Conservation (phyloP, 2,329 filamentous ascomycete species). For the Ceratocystis albifundus region DNA sequence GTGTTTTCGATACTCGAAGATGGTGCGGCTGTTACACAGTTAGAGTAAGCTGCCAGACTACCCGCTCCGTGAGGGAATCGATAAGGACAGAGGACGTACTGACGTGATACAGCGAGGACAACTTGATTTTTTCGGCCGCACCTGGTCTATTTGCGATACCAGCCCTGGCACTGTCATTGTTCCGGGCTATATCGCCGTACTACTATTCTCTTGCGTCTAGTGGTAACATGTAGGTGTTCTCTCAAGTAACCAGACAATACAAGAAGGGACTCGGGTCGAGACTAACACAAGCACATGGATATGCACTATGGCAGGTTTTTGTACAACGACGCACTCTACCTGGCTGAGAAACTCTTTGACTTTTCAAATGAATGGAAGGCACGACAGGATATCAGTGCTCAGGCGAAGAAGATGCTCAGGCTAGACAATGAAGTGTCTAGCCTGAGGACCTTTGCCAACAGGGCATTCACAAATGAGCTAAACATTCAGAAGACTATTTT, state of each 20-base stretch:
- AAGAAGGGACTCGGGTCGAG: background rate
- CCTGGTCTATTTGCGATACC: constrained; percentile 60
- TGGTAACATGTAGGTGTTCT: constrained; percentile 50
- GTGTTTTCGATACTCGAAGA: constrained; percentile 51
- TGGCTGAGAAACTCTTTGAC: constrained; percentile 45
- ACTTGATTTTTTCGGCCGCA: constrained; percentile 55
- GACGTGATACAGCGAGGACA: constrained; percentile 31
- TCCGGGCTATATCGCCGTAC: constrained; percentile 62
- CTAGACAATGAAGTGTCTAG: constrained; percentile 50
- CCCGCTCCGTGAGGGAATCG: too few relatives aligned
- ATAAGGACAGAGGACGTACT: background rate
- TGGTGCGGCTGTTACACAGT: constrained; percentile 46
- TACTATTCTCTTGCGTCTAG: constrained; percentile 54
- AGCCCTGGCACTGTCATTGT: constrained; percentile 63
- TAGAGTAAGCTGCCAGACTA: constrained; percentile 32
- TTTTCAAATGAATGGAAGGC: constrained; percentile 42
- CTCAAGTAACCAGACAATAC: background rate
- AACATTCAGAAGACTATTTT: constrained; percentile 48
- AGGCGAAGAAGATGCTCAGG: constrained; percentile 44
- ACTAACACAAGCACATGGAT: background rate
- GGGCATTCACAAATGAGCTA: constrained; percentile 52
- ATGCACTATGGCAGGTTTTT: constrained; percentile 39
- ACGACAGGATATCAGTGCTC: constrained; percentile 40
- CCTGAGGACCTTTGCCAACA: constrained; percentile 48
- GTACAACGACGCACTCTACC: constrained; percentile 56